Conservation (phyloP, 805 yeast species). For the Ogataea degrootiae region DNA sequence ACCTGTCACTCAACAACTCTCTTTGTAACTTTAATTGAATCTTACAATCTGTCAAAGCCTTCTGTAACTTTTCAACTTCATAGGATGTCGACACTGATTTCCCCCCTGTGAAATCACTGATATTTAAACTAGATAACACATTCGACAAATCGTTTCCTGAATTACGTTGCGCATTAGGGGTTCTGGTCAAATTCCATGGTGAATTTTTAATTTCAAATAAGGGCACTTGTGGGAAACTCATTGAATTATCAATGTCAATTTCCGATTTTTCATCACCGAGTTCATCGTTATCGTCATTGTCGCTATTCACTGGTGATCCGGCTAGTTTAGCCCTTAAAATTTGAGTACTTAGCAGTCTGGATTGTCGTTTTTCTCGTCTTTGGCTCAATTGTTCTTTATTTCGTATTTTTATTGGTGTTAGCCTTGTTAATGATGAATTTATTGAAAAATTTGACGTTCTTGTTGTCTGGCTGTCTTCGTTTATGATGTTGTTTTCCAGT, state of each 20-base stretch:
- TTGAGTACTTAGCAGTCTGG: slow-evolving; percentile 14
- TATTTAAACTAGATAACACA: neutral
- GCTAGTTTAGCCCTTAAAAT: slow-evolving; percentile 13
- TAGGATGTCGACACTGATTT: slow-evolving; percentile 11
- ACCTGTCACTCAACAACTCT: slow-evolving; percentile 25
- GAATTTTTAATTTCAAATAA: slow-evolving; percentile 10
- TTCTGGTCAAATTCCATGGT: slow-evolving; percentile 3
- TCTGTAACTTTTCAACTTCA: slow-evolving; percentile 25
- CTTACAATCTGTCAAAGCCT: slow-evolving; percentile 30
- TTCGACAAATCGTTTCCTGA: neutral
- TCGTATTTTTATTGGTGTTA: slow-evolving; percentile 8
- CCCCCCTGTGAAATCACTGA: neutral
- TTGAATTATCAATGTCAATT: slow-evolving; percentile 15
- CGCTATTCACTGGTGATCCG: slow-evolving; percentile 15
- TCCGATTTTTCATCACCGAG: slow-evolving; percentile 8
- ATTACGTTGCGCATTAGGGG: neutral
- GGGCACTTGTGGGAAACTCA: slow-evolving; percentile 14
- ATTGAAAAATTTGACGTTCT: neutral
- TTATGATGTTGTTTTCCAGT: neutral
- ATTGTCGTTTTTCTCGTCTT: slow-evolving; percentile 14
- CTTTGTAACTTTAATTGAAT: slow-evolving; percentile 29
- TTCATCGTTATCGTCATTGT: slow-evolving; percentile 6
- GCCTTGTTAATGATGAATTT: neutral
- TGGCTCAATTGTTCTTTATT: slow-evolving; percentile 12
- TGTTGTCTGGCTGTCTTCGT: neutral